phyloP scores from a whole-genome alignment of 345 rosid genomes.

The Salix arbutifolia region DNA sequence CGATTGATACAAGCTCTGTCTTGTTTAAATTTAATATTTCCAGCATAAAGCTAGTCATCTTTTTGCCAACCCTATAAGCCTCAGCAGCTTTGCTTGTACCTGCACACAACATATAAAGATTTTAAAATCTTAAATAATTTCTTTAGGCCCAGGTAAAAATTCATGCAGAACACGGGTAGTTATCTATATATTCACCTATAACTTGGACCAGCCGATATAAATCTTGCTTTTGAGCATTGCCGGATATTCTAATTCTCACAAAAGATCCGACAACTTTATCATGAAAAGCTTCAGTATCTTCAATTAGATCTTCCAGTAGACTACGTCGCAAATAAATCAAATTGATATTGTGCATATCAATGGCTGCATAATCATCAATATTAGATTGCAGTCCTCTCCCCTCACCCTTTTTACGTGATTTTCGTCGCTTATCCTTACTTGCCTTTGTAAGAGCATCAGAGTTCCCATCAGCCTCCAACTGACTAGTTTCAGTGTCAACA shows the following conservation, averaged over 20 bases:
- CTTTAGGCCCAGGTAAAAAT: not conserved
- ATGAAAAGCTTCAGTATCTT: conserved; percentile 66
- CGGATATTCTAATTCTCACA: conserved; percentile 91
- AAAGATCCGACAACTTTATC: conserved; percentile 83
- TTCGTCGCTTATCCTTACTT: conserved; percentile 75
- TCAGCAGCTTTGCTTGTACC: conserved; percentile 83
- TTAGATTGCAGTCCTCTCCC: conserved; percentile 75
- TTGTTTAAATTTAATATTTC: conserved; percentile 88
- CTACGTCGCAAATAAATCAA: conserved; percentile 83
- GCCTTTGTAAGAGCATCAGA: conserved; percentile 52
- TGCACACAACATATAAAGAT: conserved; percentile 27
- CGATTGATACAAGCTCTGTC: conserved; percentile 81
- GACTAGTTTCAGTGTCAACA: conserved; percentile 66
- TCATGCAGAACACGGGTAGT: conserved; percentile 1
- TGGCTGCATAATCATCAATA: conserved; percentile 91
- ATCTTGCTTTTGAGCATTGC: conserved; percentile 92
- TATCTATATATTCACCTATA: conserved; percentile 56
- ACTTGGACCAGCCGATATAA: conserved; percentile 93
- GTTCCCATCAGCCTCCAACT: conserved; percentile 64
- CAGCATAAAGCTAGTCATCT: conserved; percentile 60
- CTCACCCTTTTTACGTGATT: conserved; percentile 62
- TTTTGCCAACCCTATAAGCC: conserved; percentile 89
- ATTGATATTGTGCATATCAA: conserved; percentile 80
- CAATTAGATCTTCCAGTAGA: conserved; percentile 80
- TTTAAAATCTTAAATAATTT: conserved; percentile 4